Percentiles rank a stretch among this genome's conserved stretches.
phyloP scores from a whole-genome alignment of 495 filamentous ascomycete species.

The Paragyromitra xinjiangensis region DNA sequence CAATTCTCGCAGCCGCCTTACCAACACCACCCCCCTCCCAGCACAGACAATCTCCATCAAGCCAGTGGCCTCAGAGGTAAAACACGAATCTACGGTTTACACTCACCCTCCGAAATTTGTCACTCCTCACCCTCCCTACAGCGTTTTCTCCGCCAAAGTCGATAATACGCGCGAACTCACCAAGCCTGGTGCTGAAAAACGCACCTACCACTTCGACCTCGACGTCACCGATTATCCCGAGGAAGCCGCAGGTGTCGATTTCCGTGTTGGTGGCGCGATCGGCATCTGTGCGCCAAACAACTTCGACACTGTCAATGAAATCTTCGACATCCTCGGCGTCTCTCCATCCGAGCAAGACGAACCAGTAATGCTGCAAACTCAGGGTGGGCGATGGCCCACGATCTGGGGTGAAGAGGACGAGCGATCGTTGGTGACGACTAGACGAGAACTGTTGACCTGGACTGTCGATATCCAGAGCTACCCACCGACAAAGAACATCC shows the following conservation, averaged over 20 bases:
- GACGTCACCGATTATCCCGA: conserved; percentile 95
- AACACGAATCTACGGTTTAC: conserved; percentile 59
- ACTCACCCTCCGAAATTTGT: conserved; percentile 85
- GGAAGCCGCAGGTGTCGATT: conserved; percentile 82
- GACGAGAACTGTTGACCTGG: conserved; percentile 91
- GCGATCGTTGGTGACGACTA: conserved; percentile 83
- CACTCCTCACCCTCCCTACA: conserved; percentile 91
- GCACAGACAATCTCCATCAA: conserved; percentile 75
- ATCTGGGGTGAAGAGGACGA: conserved; percentile 95
- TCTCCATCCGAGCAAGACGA: conserved; percentile 81
- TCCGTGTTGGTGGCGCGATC: conserved; percentile 95
- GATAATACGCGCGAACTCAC: conserved; percentile 86
- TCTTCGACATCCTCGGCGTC: conserved; percentile 81
- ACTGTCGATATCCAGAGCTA: conserved; percentile 93
- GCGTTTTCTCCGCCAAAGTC: conserved; percentile 86
- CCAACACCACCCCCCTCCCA: conserved; percentile 73
- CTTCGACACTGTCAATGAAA: conserved; percentile 76
- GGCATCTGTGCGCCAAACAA: conserved; percentile 91
- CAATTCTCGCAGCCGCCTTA: conserved; percentile 72
- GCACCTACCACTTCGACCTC: conserved; percentile 95
- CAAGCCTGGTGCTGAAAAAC: conserved; percentile 88
- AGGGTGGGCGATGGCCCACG: conserved; percentile 88
- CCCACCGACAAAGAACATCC: conserved; percentile 84
- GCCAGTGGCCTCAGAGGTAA: conserved; percentile 58
- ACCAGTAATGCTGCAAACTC: conserved; percentile 78